These are phyloP conservation scores for Rusavskia elegans DNA, from an alignment of 495 filamentous ascomycete species.

Conservation along the genomic window DNA sequence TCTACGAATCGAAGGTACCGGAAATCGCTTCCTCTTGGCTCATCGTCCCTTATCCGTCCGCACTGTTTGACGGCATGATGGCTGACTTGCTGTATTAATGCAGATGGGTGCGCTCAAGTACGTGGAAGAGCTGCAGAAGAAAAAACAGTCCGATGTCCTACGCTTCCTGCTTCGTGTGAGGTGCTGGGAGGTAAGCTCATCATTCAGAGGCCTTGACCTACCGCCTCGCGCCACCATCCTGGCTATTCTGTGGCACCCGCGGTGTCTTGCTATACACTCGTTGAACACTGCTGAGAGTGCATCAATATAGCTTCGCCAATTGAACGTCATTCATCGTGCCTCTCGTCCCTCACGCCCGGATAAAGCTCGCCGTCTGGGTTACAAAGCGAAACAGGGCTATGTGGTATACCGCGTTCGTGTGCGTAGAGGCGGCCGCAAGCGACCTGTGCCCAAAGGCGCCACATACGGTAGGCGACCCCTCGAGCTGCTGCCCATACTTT, in stretches of 20 bases:
- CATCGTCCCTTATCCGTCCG: too few species aligned
- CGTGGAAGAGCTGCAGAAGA: conserved; percentile 99
- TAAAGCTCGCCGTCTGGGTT: conserved; percentile 98
- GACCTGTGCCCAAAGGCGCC: conserved; percentile 89
- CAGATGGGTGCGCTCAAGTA: conserved; percentile 95
- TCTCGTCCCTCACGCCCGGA: conserved; percentile 96
- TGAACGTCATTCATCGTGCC: conserved; percentile 98
- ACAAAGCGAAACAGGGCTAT: conserved; percentile 99
- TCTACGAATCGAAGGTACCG: too few species aligned
- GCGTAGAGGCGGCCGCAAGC: conserved; percentile 93
- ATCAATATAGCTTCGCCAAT: conserved; percentile 97
- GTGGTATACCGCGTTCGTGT: conserved; percentile 99
- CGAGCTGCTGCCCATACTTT: not conserved
- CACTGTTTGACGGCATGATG: not conserved
- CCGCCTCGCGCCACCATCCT: not conserved
- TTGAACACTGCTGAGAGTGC: conserved; percentile 99
- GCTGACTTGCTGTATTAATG: conserved; percentile 12
- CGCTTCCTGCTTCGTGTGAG: conserved; percentile 98
- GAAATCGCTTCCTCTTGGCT: too few species aligned
- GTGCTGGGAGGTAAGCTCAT: conserved; percentile 97
- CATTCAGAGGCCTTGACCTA: conserved; percentile 5
- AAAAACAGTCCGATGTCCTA: conserved; percentile 99
- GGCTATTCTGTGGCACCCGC: conserved; percentile 8
- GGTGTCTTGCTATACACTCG: conserved; percentile 90
- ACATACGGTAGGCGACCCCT: conserved; percentile 63